phyloP scores from a whole-genome alignment of 768 basidiomycete species.

The Suillus spraguei region DNA sequence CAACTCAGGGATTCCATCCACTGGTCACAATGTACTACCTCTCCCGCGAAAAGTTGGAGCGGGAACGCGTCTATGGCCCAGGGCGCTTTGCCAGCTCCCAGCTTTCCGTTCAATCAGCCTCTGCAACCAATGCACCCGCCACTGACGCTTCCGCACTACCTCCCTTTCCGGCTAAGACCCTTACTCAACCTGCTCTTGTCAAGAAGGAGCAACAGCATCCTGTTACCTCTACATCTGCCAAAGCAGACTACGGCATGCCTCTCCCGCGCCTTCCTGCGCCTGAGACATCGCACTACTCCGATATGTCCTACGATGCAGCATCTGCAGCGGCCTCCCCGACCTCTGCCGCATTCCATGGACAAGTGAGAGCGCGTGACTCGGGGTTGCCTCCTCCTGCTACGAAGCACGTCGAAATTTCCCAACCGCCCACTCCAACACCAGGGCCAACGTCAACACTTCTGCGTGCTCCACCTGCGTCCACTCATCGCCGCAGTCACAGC shows the following conservation, averaged over 20 bases:
- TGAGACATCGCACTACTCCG: conserved; percentile 79
- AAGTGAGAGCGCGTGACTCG: conserved; percentile 69
- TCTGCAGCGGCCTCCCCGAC: conserved; percentile 56
- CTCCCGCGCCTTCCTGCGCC: conserved; percentile 82
- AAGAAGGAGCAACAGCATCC: conserved; percentile 33
- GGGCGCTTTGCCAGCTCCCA: conserved; percentile 95
- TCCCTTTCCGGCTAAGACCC: conserved; percentile 27
- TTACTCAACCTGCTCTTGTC: conserved; percentile 34
- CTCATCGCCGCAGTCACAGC: conserved; percentile 82
- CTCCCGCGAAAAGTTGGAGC: conserved; percentile 92
- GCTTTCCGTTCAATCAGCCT: conserved; percentile 56
- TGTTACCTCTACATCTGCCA: conserved; percentile 35
- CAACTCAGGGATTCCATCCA: conserved; percentile 92
- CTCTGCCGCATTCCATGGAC: conserved; percentile 54
- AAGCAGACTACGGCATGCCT: conserved; percentile 81
- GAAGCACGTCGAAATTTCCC: conserved; percentile 33
- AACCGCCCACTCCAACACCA: conserved; percentile 25
- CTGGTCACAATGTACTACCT: conserved; percentile 96
- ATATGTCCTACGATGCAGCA: conserved; percentile 73
- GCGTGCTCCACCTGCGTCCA: conserved; percentile 74
- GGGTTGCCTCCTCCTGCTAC: conserved; percentile 46
- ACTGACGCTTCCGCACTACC: conserved; percentile 24
- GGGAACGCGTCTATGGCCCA: conserved; percentile 91
- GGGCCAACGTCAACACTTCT: conserved; percentile 44
- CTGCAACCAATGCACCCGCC: conserved; percentile 16